Conservation (phyloP, 768 basidiomycete species). For the Mycena sanguinolenta region DNA sequence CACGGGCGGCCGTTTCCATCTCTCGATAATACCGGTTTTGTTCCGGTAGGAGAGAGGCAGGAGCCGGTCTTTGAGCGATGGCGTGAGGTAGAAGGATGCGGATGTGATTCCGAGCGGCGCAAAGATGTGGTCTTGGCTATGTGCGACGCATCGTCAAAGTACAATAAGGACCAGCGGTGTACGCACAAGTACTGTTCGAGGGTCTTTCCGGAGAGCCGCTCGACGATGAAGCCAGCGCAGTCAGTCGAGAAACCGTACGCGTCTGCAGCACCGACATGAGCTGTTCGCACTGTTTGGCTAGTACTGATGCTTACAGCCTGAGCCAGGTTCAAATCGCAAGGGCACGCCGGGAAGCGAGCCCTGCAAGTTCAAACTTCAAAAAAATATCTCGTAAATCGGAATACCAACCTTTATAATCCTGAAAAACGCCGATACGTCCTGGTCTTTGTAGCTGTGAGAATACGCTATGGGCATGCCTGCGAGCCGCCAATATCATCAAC, state of each 20-base stretch:
- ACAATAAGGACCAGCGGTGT: no score
- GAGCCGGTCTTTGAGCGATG: slow-evolving; percentile 25
- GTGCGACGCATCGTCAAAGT: no score
- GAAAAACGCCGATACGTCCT: slow-evolving; percentile 42
- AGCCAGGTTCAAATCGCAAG: slow-evolving; percentile 47
- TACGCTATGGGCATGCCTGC: slow-evolving; percentile 27
- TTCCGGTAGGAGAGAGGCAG: slow-evolving; percentile 33
- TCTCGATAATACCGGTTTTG: slow-evolving; percentile 28
- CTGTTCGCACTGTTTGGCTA: no score
- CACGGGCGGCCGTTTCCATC: slow-evolving; percentile 28
- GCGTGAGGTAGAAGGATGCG: slow-evolving; percentile 39
- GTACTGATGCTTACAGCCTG: slow-evolving; percentile 37
- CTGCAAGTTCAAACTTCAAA: slow-evolving; percentile 20
- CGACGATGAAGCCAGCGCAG: slow-evolving; percentile 45
- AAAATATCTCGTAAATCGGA: not conserved
- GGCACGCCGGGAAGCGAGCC: slow-evolving; percentile 41
- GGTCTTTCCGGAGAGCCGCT: slow-evolving; percentile 41
- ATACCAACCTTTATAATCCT: slow-evolving; percentile 21
- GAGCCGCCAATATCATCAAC: not conserved
- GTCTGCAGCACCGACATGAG: slow-evolving; percentile 25
- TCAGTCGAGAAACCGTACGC: slow-evolving; percentile 42
- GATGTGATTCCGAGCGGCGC: slow-evolving; percentile 37
- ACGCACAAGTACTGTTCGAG: slow-evolving; percentile 47
- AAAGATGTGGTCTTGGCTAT: slow-evolving; percentile 40
- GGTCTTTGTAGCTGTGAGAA: slow-evolving; percentile 38